Percentiles rank a stretch among this genome's conserved stretches.
These are phyloP conservation scores for Coelastrella sp. DNA, from an alignment of 139 green algal genomes.

Conservation along the genomic window DNA sequence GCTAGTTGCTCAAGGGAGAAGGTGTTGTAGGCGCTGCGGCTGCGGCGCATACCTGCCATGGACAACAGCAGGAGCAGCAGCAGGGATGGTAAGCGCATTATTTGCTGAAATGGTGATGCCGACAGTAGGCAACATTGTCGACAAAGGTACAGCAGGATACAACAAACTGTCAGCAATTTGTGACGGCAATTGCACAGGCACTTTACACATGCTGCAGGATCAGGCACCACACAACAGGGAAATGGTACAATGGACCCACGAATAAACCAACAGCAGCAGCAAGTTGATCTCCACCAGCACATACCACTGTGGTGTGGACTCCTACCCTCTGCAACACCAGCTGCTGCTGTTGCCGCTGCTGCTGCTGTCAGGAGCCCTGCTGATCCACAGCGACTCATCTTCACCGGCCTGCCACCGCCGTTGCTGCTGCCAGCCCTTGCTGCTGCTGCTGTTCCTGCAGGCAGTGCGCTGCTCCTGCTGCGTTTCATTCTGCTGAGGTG, in stretches of 20 bases:
- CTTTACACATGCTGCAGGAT: neutral
- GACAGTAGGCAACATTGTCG: too few species aligned
- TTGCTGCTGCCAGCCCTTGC: neutral
- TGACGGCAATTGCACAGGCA: too few species aligned
- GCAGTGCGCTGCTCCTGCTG: neutral
- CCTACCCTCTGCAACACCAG: neutral
- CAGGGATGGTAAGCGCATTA: neutral
- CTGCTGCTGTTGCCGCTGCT: neutral
- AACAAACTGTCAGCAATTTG: too few species aligned
- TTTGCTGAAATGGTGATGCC: neutral
- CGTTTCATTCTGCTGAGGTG: neutral
- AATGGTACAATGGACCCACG: neutral
- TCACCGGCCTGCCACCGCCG: neutral
- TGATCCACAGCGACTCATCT: neutral
- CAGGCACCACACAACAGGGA: neutral
- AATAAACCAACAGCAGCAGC: neutral
- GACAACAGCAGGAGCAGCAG: neutral
- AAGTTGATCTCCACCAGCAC: neutral
- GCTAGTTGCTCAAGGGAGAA: neutral
- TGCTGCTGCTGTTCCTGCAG: conserved; percentile 10
- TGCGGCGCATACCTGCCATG: neutral
- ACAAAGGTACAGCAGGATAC: too few species aligned
- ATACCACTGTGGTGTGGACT: neutral
- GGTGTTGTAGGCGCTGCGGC: neutral
- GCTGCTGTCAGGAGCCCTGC: neutral